Percentiles rank a stretch among this genome's conserved stretches.
Evolutionary conservation across 139 green algal genomes (phyloP).

Genomic region (Chlorella sp.): DNA sequence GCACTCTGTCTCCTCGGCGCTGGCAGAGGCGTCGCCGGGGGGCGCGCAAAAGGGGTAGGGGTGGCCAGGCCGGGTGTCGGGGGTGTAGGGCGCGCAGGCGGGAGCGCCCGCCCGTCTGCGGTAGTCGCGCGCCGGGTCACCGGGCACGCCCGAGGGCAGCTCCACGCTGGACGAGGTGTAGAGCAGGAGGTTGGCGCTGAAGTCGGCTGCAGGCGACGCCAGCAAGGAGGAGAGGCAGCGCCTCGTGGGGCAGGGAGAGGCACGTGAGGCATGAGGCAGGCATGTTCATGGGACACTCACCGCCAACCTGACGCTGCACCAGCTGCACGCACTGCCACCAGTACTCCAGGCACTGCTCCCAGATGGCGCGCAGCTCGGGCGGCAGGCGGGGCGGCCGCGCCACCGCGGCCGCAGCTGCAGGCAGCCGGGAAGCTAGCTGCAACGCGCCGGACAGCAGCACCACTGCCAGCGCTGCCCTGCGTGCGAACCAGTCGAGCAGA

Average conservation of each 20-base stretch:
- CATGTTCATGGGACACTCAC: not conserved
- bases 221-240: constrained; percentile 6
- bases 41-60: not conserved
- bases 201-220: not conserved
- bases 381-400: not conserved
- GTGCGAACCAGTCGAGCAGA: not conserved
- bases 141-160: not conserved
- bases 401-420: not conserved
- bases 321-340: not conserved
- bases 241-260: not conserved
- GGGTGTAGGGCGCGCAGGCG: not conserved
- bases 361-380: not conserved
- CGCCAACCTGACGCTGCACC: constrained; percentile 1
- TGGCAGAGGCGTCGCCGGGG: not conserved
- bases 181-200: constrained; percentile 12
- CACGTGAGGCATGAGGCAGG: not conserved
- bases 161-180: not conserved
- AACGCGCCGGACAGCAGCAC: too few species aligned
- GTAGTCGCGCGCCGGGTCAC: not conserved
- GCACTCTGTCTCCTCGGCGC: constrained; percentile 18
- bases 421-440: not conserved
- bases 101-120: not conserved
- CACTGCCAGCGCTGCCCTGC: not conserved
- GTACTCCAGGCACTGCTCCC: not conserved
- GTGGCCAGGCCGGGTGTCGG: not conserved